These are phyloP conservation scores for Trypanosoma avium DNA, from an alignment of 208 protist species.

Conservation along the genomic window DNA sequence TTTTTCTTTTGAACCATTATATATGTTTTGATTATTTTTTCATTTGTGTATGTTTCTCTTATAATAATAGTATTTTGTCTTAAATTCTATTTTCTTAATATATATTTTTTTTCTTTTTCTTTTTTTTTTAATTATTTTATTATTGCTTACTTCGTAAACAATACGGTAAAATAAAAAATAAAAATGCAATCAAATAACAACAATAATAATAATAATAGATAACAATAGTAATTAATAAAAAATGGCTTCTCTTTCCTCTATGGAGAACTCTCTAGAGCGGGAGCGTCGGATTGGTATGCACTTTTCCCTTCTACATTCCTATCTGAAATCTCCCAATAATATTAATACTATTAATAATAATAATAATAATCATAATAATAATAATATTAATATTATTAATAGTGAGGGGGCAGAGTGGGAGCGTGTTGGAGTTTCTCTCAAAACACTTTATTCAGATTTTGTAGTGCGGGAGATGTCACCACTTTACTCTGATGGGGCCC, in stretches of 20 bases:
- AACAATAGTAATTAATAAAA: background rate
- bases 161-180: too few relatives aligned
- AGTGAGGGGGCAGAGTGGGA: too few relatives aligned
- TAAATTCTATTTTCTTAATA: background rate
- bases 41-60: background rate
- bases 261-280: constrained; percentile 21
- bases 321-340: too few relatives aligned
- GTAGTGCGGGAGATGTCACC: constrained; percentile 80
- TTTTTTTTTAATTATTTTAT: too few relatives aligned
- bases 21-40: background rate
- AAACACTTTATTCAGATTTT: constrained; percentile 88
- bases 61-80: too few relatives aligned
- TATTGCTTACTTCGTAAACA: too few relatives aligned
- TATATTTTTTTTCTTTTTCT: background rate
- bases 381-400: too few relatives aligned
- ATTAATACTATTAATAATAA: too few relatives aligned
- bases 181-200: background rate
- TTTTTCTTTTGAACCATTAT: background rate
- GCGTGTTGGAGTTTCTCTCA: constrained; percentile 48
- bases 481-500: constrained; percentile 54
- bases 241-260: background rate
- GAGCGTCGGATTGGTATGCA: constrained; percentile 66
- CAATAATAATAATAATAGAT: too few relatives aligned
- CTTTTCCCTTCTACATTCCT: constrained; percentile 44
- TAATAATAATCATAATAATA: too few relatives aligned